phyloP scores from a whole-genome alignment of 2,329 filamentous ascomycete genomes.

The Venturia asperata region DNA sequence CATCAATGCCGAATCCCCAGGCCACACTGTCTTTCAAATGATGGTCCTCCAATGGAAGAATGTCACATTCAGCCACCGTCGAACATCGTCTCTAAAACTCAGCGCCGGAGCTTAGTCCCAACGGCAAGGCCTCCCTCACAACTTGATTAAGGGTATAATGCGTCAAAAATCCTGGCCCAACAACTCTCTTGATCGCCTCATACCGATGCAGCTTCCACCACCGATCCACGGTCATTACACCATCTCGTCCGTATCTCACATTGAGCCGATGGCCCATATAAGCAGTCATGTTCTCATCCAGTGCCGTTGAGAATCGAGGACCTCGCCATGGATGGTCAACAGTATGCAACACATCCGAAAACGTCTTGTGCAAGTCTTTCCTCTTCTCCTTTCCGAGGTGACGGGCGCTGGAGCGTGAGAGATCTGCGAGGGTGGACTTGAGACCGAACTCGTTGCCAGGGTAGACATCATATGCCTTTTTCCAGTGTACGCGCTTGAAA shows the following conservation, averaged over 20 bases:
- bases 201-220: slow-evolving; percentile 65
- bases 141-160: slow-evolving; percentile 58
- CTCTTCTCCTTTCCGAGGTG: slow-evolving; percentile 60
- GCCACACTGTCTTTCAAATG: not conserved
- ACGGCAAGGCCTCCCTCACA: slow-evolving; percentile 52
- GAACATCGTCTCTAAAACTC: not conserved
- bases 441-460: slow-evolving; percentile 50
- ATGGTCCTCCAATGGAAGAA: not conserved
- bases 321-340: slow-evolving; percentile 61
- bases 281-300: slow-evolving; percentile 52
- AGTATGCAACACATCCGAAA: slow-evolving; percentile 58
- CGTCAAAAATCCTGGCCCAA: slow-evolving; percentile 49
- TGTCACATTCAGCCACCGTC: not conserved
- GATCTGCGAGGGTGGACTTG: slow-evolving; percentile 50
- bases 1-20: not conserved
- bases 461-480: slow-evolving; percentile 58
- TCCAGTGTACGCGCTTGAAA: slow-evolving; percentile 14
- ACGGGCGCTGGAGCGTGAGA: slow-evolving; percentile 54
- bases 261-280: slow-evolving; percentile 56
- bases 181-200: slow-evolving; percentile 40
- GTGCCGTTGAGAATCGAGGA: slow-evolving; percentile 58
- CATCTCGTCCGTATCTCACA: slow-evolving; percentile 43
- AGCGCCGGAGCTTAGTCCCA: not conserved
- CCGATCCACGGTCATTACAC: slow-evolving; percentile 54
- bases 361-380: slow-evolving; percentile 58